Evolutionary conservation across 2,329 filamentous ascomycete species (phyloP).

Genomic region (Dothideomycetes sp.): DNA sequence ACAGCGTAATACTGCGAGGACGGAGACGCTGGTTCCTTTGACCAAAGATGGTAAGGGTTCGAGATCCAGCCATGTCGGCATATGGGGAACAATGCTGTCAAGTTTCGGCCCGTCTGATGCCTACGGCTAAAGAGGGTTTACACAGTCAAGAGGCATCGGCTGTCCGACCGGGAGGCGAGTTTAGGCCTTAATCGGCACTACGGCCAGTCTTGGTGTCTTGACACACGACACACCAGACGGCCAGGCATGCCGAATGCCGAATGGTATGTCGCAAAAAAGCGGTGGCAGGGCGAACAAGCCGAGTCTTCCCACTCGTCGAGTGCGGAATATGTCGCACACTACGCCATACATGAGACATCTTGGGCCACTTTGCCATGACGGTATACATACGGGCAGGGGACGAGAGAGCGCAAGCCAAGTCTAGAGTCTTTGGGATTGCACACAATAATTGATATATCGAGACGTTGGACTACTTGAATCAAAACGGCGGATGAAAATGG

Average conservation of each 20-base stretch:
- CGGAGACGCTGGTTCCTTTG: not conserved
- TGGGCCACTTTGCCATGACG: slow-evolving; percentile 5
- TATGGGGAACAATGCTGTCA: not conserved
- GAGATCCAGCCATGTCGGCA: slow-evolving; percentile 1
- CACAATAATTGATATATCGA: slow-evolving; percentile 1
- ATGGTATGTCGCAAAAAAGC: slow-evolving; percentile 3
- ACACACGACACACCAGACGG: slow-evolving; percentile 1
- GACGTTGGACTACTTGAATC: not conserved
- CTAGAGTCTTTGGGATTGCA: not conserved
- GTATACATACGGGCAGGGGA: slow-evolving; percentile 2
- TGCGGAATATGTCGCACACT: slow-evolving; percentile 5
- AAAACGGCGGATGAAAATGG: not conserved
- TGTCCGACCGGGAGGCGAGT: slow-evolving; percentile 5
- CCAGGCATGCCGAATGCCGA: slow-evolving; percentile 8
- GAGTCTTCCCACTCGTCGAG: not conserved
- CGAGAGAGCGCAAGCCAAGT: not conserved
- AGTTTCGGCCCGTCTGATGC: slow-evolving; percentile 4
- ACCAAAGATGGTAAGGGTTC: not conserved
- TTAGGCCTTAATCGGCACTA: slow-evolving; percentile 2
- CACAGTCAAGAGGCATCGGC: slow-evolving; percentile 1
- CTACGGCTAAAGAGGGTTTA: slow-evolving; percentile 2
- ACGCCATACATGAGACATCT: not conserved
- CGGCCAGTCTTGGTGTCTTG: not conserved
- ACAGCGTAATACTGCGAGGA: not conserved
- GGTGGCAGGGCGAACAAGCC: not conserved